A percentile compares a stretch with the other conserved stretches of the same genome.
Evolutionary conservation across 139 green algal genomes (phyloP).

Genomic region (Deuterostichococcus epilithicus): DNA sequence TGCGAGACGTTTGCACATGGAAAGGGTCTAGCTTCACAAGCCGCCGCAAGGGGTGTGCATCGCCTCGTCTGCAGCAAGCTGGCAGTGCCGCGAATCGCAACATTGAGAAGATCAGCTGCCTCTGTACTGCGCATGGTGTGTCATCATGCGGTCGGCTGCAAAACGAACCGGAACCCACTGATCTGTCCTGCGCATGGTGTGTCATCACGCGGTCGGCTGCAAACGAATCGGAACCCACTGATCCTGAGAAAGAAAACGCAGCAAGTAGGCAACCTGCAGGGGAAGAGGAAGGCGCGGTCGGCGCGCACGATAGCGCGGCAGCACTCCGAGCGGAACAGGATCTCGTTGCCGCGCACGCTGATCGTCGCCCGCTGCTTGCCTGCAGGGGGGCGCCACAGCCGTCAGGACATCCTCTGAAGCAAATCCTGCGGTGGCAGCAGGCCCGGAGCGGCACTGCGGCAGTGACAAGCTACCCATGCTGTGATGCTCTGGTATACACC

Average conservation of each 20-base stretch:
- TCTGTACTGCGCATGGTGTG: no score
- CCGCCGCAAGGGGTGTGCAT: no score
- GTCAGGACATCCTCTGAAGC: background rate
- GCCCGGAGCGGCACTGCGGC: background rate
- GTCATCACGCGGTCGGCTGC: no score
- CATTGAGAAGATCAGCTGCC: no score
- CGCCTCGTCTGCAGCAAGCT: no score
- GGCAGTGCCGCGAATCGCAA: no score
- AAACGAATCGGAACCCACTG: background rate
- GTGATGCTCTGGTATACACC: background rate
- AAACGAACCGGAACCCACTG: background rate
- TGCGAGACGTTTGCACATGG: no score
- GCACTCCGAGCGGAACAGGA: slow-evolving; percentile 43
- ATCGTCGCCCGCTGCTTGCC: slow-evolving; percentile 18
- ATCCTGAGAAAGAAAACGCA: background rate
- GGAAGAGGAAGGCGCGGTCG: slow-evolving; percentile 45
- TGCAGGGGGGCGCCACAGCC: background rate
- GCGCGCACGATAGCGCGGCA: slow-evolving; percentile 31
- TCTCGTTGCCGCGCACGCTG: background rate
- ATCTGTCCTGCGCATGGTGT: background rate
- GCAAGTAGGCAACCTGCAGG: slow-evolving; percentile 14
- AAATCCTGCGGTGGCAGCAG: no score
- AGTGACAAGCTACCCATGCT: background rate
- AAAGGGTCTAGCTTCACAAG: no score
- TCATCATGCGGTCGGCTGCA: background rate